These are phyloP conservation scores for Macadamia integrifolia DNA, from an alignment of 164 flowering plant species.

Conservation along the genomic window DNA sequence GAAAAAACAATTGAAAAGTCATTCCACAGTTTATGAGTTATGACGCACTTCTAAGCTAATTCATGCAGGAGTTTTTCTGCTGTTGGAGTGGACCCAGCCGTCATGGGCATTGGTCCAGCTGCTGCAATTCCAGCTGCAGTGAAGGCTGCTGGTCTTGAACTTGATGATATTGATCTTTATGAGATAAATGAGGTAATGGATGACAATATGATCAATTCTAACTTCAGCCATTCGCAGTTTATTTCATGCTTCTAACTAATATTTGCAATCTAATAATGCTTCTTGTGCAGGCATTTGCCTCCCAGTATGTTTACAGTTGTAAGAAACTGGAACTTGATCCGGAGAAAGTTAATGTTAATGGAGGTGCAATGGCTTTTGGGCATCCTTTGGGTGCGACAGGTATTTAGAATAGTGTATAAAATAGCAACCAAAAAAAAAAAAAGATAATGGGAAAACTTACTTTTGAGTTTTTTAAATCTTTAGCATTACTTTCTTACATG, in stretches of 20 bases:
- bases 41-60: background rate
- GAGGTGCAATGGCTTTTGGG: slow-evolving; percentile 96
- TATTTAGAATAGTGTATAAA: slow-evolving; percentile 17
- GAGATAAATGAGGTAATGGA: slow-evolving; percentile 89
- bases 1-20: too few species aligned
- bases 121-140: slow-evolving; percentile 97
- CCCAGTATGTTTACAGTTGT: slow-evolving; percentile 80
- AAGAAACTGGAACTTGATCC: slow-evolving; percentile 86
- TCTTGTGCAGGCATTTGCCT: slow-evolving; percentile 73
- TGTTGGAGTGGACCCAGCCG: slow-evolving; percentile 94
- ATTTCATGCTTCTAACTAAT: too few species aligned
- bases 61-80: slow-evolving; percentile 75
- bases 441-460: too few species aligned
- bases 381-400: slow-evolving; percentile 99
- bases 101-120: slow-evolving; percentile 98
- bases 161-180: slow-evolving; percentile 84
- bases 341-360: slow-evolving; percentile 91
- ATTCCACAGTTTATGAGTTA: background rate
- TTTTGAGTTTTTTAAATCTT: too few species aligned
- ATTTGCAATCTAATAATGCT: background rate
- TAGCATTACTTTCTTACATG: too few species aligned
- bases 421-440: too few species aligned
- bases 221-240: background rate
- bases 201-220: background rate
- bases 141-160: slow-evolving; percentile 82